Evolutionary conservation across 306 rosid species (phyloP), one percentile per base, ranked within the genome.

Genomic region (Quercus glauca): DNA sequence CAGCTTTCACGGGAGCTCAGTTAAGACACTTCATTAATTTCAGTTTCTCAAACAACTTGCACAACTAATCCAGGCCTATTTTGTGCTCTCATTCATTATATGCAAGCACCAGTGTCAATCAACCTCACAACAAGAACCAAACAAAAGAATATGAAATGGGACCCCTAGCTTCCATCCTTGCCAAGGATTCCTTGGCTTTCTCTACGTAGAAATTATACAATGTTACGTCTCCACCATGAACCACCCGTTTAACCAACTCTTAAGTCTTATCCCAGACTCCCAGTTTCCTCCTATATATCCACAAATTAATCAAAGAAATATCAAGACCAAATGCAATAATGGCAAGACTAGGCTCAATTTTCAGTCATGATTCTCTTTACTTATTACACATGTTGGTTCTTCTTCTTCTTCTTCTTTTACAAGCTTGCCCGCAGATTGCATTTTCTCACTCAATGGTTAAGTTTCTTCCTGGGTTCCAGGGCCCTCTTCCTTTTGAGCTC

Each of bases 381-480:
- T 35, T 67, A 5, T 35, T 67, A 13, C 52, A 12, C 72, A 18
- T 19, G 51, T 35, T 19, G 21, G 1, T 71, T 1, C 73, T 85
- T 45, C 49, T n/a, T 20, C 43, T 81, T 70, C 18, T 76, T 33
- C 14, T 85, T 43, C 33, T 80, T 13, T 14, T 55, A 23, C 57
- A 74, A 8, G 25, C 55, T 51, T 74, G 5, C 23, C 70, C 79
- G 76, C 76, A 78, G 53, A 11, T 64, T 41, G 76, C 84, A 49
- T 17, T 2, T 3, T 59, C 86, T 61, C 73, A 73, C 13, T 71
- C 79, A 8, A 73, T 35, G 14, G 89, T 87, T 1, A 33, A 84
- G 74, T 84, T 15, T 64, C 92, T 93, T 73, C 97, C 97, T n/a
- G 96, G 96, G 18, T 85, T 89, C 75, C 53, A 74, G 2, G 94